Percentiles rank a stretch among this genome's conserved stretches.
Evolutionary conservation across 257 asterid species (phyloP).

Genomic region (Verbascum thapsus): DNA sequence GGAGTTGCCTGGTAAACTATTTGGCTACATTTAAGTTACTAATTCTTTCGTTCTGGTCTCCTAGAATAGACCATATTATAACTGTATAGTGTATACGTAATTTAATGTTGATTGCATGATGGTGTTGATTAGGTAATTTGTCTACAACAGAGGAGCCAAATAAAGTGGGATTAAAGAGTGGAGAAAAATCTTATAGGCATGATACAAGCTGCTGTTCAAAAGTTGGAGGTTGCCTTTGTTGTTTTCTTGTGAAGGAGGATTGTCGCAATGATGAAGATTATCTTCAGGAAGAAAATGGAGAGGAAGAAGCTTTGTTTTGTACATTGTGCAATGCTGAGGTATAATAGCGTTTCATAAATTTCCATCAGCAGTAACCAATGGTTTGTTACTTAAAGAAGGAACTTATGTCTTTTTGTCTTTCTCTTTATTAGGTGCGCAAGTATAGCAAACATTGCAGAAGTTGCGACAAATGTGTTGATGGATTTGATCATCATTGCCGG

Average conservation of each 20-base stretch:
- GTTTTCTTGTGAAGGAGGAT: conserved; percentile 70
- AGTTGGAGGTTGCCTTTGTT: conserved; percentile 69
- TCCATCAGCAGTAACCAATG: too few relatives aligned
- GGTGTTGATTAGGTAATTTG: conserved; percentile 46
- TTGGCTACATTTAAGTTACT: not conserved
- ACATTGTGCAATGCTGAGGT: conserved; percentile 97
- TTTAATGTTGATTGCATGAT: conserved; percentile 31
- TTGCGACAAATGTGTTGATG: conserved; percentile 98
- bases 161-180: conserved; percentile 56
- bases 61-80: not conserved
- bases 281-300: conserved; percentile 54
- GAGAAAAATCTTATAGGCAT: conserved; percentile 45
- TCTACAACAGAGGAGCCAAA: conserved; percentile 61
- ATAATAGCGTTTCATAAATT: conserved; percentile 24
- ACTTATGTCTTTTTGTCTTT: conserved; percentile 13
- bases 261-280: conserved; percentile 73
- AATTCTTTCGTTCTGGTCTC: not conserved
- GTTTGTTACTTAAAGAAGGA: not conserved
- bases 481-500: conserved; percentile 99
- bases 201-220: conserved; percentile 56
- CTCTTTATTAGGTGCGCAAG: conserved; percentile 69
- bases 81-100: not conserved
- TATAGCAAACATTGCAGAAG: conserved; percentile 97
- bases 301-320: conserved; percentile 95
- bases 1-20: conserved; percentile 66